phyloP scores from a whole-genome alignment of 2,329 filamentous ascomycete species.

The Phoma herbarum region DNA sequence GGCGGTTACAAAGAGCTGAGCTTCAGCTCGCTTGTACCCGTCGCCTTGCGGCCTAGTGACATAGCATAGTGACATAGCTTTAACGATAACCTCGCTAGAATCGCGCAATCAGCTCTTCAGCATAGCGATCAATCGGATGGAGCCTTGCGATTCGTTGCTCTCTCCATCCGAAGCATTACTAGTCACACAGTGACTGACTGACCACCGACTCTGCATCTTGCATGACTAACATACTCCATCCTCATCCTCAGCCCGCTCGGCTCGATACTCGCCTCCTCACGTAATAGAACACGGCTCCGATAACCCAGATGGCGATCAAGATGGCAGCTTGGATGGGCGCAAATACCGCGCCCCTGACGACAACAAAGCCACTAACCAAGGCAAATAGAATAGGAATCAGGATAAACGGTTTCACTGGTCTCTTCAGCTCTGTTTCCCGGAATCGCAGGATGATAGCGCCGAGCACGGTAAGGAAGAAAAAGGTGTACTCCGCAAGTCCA shows the following conservation, averaged over 20 bases:
- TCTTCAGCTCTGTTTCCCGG: conserved; percentile 62
- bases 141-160: background rate
- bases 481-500: conserved; percentile 60
- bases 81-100: conserved; percentile 1
- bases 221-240: background rate
- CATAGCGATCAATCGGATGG: background rate
- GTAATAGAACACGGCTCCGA: conserved; percentile 35
- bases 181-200: background rate
- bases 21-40: conserved; percentile 14
- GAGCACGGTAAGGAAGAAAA: conserved; percentile 71
- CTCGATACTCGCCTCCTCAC: conserved; percentile 9
- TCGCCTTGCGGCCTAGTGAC: background rate
- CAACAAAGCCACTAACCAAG: conserved; percentile 60
- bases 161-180: background rate
- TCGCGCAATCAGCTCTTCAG: background rate
- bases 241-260: background rate
- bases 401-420: conserved; percentile 68
- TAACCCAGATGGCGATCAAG: conserved; percentile 41
- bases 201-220: background rate
- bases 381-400: conserved; percentile 64
- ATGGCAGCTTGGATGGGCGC: conserved; percentile 45
- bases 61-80: background rate
- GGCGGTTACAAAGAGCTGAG: conserved; percentile 4
- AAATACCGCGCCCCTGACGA: conserved; percentile 48
- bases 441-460: conserved; percentile 67